A percentile compares a stretch with the other conserved stretches of the same genome.
Conservation (phyloP, 805 yeast species). For the Candida maltosa region DNA sequence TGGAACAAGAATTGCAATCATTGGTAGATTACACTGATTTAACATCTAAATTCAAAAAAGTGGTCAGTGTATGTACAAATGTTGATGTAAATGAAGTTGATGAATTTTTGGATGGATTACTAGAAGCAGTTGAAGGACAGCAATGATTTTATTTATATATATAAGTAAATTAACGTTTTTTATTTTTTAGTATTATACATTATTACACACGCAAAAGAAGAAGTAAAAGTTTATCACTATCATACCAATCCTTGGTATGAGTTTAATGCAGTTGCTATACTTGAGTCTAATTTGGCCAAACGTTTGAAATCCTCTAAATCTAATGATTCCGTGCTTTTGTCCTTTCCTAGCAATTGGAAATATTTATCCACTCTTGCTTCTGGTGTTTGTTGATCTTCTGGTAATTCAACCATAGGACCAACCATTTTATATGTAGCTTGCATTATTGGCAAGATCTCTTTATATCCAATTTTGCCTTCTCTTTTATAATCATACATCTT, state of each 20-base stretch:
- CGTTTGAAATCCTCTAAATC: constrained; percentile 82
- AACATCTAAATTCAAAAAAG: constrained; percentile 73
- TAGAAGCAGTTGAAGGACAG: constrained; percentile 84
- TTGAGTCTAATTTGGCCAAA: constrained; percentile 75
- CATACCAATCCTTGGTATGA: constrained; percentile 80
- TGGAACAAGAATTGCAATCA: constrained; percentile 49
- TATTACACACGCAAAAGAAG: no score
- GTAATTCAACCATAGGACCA: constrained; percentile 86
- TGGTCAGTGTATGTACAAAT: constrained; percentile 86
- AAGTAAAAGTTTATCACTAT: no score
- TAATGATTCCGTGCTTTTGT: constrained; percentile 58
- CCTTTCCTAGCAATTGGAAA: constrained; percentile 70
- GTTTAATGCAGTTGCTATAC: constrained; percentile 71
- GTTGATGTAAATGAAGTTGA: constrained; percentile 81
- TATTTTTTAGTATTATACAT: not conserved
- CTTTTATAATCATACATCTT: constrained; percentile 79
- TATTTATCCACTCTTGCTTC: constrained; percentile 82
- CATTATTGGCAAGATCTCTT: constrained; percentile 78
- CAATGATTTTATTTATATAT: constrained; percentile 14
- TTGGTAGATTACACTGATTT: constrained; percentile 44
- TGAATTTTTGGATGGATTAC: constrained; percentile 73
- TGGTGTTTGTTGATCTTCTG: constrained; percentile 89
- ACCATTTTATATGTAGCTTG: constrained; percentile 90
- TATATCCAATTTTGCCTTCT: constrained; percentile 71
- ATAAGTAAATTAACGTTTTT: not conserved